Base-by-base conservation (phyloP, 257 asterid genomes). In the Galeopsis tetrahit region DNA sequence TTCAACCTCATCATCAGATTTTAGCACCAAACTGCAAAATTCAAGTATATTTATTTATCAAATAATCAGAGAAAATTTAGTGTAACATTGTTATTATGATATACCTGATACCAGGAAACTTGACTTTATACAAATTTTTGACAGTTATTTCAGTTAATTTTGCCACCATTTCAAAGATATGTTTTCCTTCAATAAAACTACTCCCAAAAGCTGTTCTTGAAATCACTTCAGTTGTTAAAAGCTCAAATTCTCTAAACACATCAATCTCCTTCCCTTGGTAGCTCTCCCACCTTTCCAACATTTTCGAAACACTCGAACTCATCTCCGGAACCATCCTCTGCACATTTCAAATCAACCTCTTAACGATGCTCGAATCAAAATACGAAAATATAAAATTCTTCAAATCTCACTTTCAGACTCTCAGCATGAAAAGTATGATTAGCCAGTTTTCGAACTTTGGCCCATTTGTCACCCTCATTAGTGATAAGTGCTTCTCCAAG, bases 401-500 rank as follows among this genome's bases (percentile, higher is more conserved):
- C 28, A 21, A 9, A 10, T 38, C 42, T 67, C 34, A 84, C 88
- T 43, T 82, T 86, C 14, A 86, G 77, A 33, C 85, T 72, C 61
- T 86, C 80, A 1, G 85, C 80, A 74, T 86, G 88, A 75, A 82
- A 86, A n/a, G 88, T 77, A 59, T 78, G 88, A 59, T 86, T 73
- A 4, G 91, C 91, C 55, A 86, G 55, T 76, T 80, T 84, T 17
- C 91, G 55, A 2, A 83, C 72, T 52, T 64, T 82, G 0, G 84
- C 79, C 91, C 91, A 86, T 74, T 82, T 84, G 74, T 82, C 85
- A 13, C 91, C 91, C 60, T 86, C 91, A 9, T 78, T 78, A 0
- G 85, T 78, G 34, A 80, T 74, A 13, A 86, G 74, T 31, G 87
- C 70, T 60, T 84, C 85, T 0, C 91, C 91, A 0, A 83, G 78